A percentile compares a stretch with the other conserved stretches of the same genome.
phyloP scores from a whole-genome alignment of 192 early-diverging fungal species.

The Coemansia aciculifera region DNA sequence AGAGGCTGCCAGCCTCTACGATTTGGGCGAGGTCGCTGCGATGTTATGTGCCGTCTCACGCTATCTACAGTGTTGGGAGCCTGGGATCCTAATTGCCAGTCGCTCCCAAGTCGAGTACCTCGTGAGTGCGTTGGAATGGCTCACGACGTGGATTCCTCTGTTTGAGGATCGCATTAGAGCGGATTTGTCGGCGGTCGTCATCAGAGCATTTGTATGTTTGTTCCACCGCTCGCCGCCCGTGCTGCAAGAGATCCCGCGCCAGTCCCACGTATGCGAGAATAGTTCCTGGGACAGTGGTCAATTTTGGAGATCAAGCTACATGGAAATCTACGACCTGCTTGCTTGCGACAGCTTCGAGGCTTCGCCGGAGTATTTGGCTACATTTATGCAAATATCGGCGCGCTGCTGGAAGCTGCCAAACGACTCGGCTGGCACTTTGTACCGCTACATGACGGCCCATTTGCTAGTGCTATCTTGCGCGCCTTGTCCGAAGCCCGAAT shows the following conservation, averaged over 20 bases:
- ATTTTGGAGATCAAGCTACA: neutral
- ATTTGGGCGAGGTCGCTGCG: neutral
- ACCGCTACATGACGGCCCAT: neutral
- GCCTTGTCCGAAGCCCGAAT: neutral
- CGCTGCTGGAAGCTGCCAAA: neutral
- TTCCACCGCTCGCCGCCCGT: neutral
- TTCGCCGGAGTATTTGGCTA: neutral
- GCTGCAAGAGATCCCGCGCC: neutral
- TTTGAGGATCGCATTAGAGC: neutral
- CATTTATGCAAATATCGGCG: neutral
- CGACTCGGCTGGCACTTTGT: neutral
- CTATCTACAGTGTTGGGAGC: neutral
- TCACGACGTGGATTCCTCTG: neutral
- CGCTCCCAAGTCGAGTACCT: neutral
- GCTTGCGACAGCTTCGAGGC: neutral
- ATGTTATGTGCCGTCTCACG: neutral
- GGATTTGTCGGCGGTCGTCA: neutral
- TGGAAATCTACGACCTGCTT: neutral
- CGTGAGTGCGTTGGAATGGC: neutral
- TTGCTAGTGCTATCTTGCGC: neutral
- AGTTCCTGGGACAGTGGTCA: neutral
- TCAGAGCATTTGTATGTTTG: neutral
- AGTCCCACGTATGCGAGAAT: neutral
- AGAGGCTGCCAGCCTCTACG: neutral
- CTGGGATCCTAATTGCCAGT: no score